Percentiles rank a stretch among this genome's conserved stretches.
These are phyloP conservation scores for Ascochyta clinopodiicola DNA, from an alignment of 2,329 filamentous ascomycete genomes.

Conservation along the genomic window DNA sequence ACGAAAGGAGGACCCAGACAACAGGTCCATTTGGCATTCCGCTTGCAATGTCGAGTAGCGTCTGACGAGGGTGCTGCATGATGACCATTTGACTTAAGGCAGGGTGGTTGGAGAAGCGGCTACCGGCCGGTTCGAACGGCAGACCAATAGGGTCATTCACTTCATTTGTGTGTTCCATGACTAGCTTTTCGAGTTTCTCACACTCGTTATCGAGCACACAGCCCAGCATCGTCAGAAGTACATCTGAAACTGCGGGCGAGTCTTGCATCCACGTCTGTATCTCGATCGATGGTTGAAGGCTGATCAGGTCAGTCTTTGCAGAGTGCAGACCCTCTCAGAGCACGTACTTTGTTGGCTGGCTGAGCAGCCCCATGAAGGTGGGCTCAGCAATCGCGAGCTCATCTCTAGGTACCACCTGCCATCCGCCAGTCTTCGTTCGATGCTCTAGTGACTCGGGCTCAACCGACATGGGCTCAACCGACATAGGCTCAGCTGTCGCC, in stretches of 20 bases:
- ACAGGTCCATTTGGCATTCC: constrained; percentile 36
- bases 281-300: constrained; percentile 20
- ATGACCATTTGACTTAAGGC: constrained; percentile 35
- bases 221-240: constrained; percentile 38
- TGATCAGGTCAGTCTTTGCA: constrained; percentile 6
- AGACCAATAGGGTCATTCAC: constrained; percentile 42
- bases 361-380: constrained; percentile 17
- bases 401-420: constrained; percentile 13
- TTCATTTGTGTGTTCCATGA: constrained; percentile 31
- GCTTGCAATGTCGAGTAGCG: constrained; percentile 41
- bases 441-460: constrained; percentile 1
- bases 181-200: constrained; percentile 33
- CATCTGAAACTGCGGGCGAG: constrained; percentile 14
- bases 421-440: constrained; percentile 10
- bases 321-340: background rate
- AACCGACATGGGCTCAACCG: constrained; percentile 5
- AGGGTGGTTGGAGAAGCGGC: constrained; percentile 36
- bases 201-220: constrained; percentile 34
- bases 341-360: constrained; percentile 18
- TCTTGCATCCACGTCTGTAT: constrained; percentile 23
- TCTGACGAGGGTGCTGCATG: constrained; percentile 41
- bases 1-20: constrained; percentile 35
- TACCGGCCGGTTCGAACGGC: constrained; percentile 32
- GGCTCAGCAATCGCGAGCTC: constrained; percentile 13
- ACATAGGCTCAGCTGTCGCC: constrained; percentile 8